Conservation (phyloP, 2,329 filamentous ascomycete genomes). For the Penicillium oxalicum region DNA sequence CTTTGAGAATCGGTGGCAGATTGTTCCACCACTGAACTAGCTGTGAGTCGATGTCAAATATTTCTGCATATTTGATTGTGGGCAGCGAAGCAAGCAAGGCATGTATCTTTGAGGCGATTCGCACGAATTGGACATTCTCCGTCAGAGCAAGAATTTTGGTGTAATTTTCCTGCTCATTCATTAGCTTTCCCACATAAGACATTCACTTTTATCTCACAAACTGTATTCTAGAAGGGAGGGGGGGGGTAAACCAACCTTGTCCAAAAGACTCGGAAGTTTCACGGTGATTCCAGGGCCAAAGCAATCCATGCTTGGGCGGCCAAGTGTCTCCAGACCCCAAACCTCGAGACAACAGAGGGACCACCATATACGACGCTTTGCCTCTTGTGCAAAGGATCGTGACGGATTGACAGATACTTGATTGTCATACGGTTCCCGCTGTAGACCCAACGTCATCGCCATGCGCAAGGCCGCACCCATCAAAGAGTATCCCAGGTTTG, state of each 20-base stretch:
- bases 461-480: constrained; percentile 65
- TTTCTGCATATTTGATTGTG: constrained; percentile 56
- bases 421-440: constrained; percentile 52
- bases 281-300: constrained; percentile 61
- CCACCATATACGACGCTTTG: constrained; percentile 64
- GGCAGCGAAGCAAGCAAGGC: constrained; percentile 64
- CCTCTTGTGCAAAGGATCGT: constrained; percentile 50
- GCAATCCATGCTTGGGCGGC: constrained; percentile 61
- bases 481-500: constrained; percentile 67
- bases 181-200: neutral
- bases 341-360: constrained; percentile 64
- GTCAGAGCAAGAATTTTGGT: constrained; percentile 61
- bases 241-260: constrained; percentile 11
- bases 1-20: constrained; percentile 59
- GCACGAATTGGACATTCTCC: constrained; percentile 70
- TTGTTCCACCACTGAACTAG: constrained; percentile 64
- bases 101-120: constrained; percentile 68
- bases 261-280: constrained; percentile 49
- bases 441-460: constrained; percentile 63
- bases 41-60: constrained; percentile 58
- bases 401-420: constrained; percentile 26
- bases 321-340: constrained; percentile 64
- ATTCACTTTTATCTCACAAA: neutral
- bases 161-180: constrained; percentile 43
- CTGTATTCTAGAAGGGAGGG: neutral